Percentiles rank a stretch among this genome's conserved stretches.
phyloP scores from a whole-genome alignment of 768 basidiomycete species.

The Gymnopilus junonius region DNA sequence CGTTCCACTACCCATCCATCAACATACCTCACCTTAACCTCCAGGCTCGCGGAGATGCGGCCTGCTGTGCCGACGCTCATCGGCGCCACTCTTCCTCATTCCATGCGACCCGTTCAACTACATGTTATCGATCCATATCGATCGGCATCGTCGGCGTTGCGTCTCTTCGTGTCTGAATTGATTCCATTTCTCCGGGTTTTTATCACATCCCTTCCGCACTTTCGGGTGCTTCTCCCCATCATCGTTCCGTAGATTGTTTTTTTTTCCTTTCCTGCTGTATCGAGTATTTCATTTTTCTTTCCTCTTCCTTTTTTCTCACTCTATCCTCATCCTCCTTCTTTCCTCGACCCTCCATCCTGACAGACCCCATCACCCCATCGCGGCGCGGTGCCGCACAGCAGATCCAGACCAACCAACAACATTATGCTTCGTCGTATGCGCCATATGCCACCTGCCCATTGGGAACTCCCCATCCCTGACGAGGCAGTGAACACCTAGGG shows the following conservation, averaged over 20 bases:
- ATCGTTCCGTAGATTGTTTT: neutral
- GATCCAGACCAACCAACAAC: neutral
- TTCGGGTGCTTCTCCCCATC: neutral
- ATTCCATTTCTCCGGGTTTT: neutral
- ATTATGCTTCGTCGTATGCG: conserved; percentile 1
- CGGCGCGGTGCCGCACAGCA: neutral
- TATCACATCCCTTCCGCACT: neutral
- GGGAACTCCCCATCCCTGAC: neutral
- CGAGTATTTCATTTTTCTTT: neutral
- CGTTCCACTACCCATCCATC: neutral
- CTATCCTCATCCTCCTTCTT: neutral
- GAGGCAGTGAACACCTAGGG: neutral
- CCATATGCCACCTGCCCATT: neutral
- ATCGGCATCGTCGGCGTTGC: neutral
- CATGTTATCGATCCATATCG: neutral
- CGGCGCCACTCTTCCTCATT: neutral
- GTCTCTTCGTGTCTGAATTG: neutral
- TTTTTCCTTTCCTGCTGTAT: neutral
- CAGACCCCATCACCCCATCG: neutral
- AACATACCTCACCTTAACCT: neutral
- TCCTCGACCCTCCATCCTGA: neutral
- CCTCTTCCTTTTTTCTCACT: neutral
- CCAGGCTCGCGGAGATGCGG: neutral
- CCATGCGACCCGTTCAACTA: neutral
- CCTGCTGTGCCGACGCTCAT: neutral